Evolutionary conservation across 1,284 basidiomycete species (phyloP).

Genomic region (Sporisorium exsertum): DNA sequence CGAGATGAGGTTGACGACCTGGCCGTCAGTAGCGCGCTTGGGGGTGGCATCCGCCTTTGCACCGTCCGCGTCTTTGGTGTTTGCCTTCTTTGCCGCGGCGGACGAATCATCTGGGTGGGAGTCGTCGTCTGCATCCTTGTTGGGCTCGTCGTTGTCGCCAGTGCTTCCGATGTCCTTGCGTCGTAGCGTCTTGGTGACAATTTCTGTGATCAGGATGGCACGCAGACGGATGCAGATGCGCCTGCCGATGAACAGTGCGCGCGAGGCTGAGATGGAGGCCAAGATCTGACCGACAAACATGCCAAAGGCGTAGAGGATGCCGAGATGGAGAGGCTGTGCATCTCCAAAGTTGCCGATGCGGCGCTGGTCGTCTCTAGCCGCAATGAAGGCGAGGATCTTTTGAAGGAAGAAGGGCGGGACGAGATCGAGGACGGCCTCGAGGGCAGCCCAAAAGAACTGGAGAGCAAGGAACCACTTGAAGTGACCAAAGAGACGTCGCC

Average conservation of each 20-base stretch:
- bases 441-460: conserved; percentile 70
- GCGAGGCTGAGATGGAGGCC: conserved; percentile 70
- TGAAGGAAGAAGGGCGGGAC: conserved; percentile 72
- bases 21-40: conserved; percentile 71
- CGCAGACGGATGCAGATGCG: conserved; percentile 70
- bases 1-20: conserved; percentile 73
- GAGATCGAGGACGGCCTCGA: conserved; percentile 71
- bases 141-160: conserved; percentile 36
- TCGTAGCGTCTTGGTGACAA: conserved; percentile 74
- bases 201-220: conserved; percentile 73
- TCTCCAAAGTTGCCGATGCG: conserved; percentile 26
- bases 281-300: conserved; percentile 72
- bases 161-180: conserved; percentile 70
- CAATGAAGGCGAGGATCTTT: conserved; percentile 72
- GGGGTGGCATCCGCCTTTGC: conserved; percentile 34
- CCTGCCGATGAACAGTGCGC: conserved; percentile 72
- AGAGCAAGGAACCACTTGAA: conserved; percentile 65
- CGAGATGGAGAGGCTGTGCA: conserved; percentile 71
- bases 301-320: conserved; percentile 72
- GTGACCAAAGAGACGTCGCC: conserved; percentile 68
- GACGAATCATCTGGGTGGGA: conserved; percentile 29
- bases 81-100: conserved; percentile 27
- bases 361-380: conserved; percentile 35
- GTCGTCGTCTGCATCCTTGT: conserved; percentile 21
- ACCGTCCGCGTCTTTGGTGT: conserved; percentile 13